Conservation (phyloP, 805 yeast genomes). For the Kuraishia piskuri region DNA sequence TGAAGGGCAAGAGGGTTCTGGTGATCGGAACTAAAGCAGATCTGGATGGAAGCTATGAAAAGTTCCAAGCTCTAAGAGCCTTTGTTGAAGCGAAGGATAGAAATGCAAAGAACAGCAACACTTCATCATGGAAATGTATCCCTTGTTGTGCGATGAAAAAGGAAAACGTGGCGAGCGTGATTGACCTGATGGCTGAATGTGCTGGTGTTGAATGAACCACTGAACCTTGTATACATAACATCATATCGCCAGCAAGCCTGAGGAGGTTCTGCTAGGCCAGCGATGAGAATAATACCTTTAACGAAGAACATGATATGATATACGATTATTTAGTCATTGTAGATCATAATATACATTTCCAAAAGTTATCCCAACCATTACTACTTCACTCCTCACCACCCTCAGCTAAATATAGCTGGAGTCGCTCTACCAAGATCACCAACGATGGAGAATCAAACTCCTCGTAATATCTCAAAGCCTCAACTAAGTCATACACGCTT, state of each 20-base stretch:
- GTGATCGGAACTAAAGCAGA: slow-evolving; percentile 96
- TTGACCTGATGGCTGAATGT: slow-evolving; percentile 62
- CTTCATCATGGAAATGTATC: slow-evolving; percentile 51
- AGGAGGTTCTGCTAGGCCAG: background rate
- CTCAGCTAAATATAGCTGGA: slow-evolving; percentile 18
- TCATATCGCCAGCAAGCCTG: no score
- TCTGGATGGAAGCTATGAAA: slow-evolving; percentile 41
- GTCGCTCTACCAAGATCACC: slow-evolving; percentile 31
- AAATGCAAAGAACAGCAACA: background rate
- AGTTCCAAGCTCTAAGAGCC: slow-evolving; percentile 34
- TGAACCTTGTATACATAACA: background rate
- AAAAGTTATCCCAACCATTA: background rate
- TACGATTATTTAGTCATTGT: background rate
- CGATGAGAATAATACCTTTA: background rate
- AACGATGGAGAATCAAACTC: slow-evolving; percentile 40
- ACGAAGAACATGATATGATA: background rate
- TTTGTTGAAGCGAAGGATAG: slow-evolving; percentile 32
- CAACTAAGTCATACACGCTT: slow-evolving; percentile 35
- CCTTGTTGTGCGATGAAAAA: slow-evolving; percentile 78
- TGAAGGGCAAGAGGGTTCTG: slow-evolving; percentile 53
- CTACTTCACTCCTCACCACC: background rate
- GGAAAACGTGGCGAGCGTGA: slow-evolving; percentile 65
- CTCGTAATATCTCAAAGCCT: slow-evolving; percentile 36
- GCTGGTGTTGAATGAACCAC: slow-evolving; percentile 17
- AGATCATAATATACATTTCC: background rate